phyloP scores from a whole-genome alignment of 2,329 filamentous ascomycete genomes.

The Aplosporella prunicola region DNA sequence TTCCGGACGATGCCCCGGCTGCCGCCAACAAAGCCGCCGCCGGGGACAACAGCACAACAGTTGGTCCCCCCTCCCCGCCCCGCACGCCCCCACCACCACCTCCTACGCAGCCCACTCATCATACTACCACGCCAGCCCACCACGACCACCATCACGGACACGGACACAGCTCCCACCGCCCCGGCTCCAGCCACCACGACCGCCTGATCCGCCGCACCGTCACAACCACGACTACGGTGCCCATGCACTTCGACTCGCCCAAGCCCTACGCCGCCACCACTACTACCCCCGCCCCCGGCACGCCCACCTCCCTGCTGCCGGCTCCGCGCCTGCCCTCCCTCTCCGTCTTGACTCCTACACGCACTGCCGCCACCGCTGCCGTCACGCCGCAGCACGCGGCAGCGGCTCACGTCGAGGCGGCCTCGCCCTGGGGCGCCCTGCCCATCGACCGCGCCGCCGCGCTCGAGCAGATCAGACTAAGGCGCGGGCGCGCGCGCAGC shows the following conservation, averaged over 20 bases:
- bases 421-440: no score
- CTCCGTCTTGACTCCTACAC: constrained; percentile 10
- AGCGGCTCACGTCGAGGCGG: no score
- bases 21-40: neutral
- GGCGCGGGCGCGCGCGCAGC: constrained; percentile 61
- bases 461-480: constrained; percentile 63
- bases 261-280: constrained; percentile 22
- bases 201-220: constrained; percentile 31
- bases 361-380: constrained; percentile 25
- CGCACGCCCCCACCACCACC: constrained; percentile 14
- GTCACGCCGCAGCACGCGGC: constrained; percentile 21
- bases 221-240: constrained; percentile 40
- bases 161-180: constrained; percentile 9
- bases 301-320: constrained; percentile 17
- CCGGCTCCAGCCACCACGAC: neutral
- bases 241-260: constrained; percentile 36
- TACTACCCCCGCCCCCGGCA: constrained; percentile 12
- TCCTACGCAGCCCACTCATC: constrained; percentile 14
- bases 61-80: constrained; percentile 15
- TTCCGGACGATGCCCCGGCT: neutral
- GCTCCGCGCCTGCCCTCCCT: constrained; percentile 20
- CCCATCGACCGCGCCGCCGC: constrained; percentile 57
- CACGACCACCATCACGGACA: constrained; percentile 9
- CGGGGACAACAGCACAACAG: constrained; percentile 11
- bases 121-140: constrained; percentile 13